Base-by-base conservation (phyloP, 495 filamentous ascomycete species). In the Melanomma pulvis-pyrius region DNA sequence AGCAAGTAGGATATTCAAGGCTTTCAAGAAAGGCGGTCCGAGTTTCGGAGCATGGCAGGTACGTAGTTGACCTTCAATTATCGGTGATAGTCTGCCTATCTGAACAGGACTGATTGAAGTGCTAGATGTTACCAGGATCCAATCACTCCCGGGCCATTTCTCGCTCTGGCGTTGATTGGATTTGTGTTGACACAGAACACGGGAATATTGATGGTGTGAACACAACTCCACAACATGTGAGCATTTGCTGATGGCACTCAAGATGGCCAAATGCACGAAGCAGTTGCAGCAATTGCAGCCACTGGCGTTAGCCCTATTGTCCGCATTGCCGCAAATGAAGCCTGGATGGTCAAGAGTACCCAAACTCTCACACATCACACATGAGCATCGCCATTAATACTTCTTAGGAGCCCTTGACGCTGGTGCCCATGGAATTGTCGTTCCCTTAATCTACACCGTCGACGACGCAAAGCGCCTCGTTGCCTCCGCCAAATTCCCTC, bases 211-310 rank as follows among this genome's bases (percentile, higher is more conserved):
- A 89, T 70, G 89, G 87, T 88, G 77, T 32, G 75, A 26, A 61
- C 54, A n/a, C 21, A 12, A 22, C 30, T 25, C 15, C 9, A 13
- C 6, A 2, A 8, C 4, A 39, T 21, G 5, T 32, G 32, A 22
- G 25, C 17, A 8, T 17, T 17, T 25, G 52, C 60, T 63, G 29
- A 57, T 21, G 0, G 29, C 12, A 44, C 4, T 9, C 52, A 55
- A 82, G 90, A 93, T 77, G 85, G 83, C 39, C 82, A 85, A 13
- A 94, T 94, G 92, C 91, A 94, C 71, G 90, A 92, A 63, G 86
- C 89, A 2, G 90, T 93, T 30, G 87, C 89, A 19, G 75, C 77
- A 54, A 76, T 79, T 22, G 75, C 76, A 39, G 72, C 72, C 26
- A 73, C 67, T 41, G 73, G 71, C 41, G 68, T 77, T 39, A 70